phyloP scores from a whole-genome alignment of 139 green algal species.

The Chlorella sp. region DNA sequence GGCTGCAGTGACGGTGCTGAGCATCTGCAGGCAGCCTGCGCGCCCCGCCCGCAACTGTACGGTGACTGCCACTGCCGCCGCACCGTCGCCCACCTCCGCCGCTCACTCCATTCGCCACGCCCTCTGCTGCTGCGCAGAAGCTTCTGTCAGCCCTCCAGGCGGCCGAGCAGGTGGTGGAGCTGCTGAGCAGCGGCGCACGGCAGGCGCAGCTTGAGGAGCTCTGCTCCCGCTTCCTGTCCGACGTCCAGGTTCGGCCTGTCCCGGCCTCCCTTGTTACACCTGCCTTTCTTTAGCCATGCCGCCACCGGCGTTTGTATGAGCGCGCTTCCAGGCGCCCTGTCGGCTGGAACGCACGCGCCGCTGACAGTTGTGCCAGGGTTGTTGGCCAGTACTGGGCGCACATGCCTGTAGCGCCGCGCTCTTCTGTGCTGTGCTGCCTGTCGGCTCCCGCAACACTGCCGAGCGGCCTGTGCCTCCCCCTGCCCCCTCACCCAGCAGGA shows the following conservation, averaged over 20 bases:
- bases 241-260: not conserved
- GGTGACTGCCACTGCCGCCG: not conserved
- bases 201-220: conserved; percentile 10
- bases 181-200: not conserved
- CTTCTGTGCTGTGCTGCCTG: too few species aligned
- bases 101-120: not conserved
- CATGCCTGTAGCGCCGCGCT: too few species aligned
- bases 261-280: too few species aligned
- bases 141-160: conserved; percentile 10
- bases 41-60: not conserved
- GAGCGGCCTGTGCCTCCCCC: not conserved
- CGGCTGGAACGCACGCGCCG: too few species aligned
- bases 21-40: not conserved
- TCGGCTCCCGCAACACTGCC: not conserved
- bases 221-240: not conserved
- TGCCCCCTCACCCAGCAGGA: not conserved
- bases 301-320: too few species aligned
- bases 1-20: not conserved
- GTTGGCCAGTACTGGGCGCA: too few species aligned
- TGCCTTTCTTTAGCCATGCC: too few species aligned
- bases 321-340: too few species aligned
- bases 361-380: too few species aligned
- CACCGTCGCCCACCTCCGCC: not conserved
- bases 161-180: conserved; percentile 4
- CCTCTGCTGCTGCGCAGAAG: not conserved